Percentiles rank a stretch among this genome's conserved stretches.
These are phyloP conservation scores for Pholiota molesta DNA, from an alignment of 768 basidiomycete genomes.

Conservation along the genomic window DNA sequence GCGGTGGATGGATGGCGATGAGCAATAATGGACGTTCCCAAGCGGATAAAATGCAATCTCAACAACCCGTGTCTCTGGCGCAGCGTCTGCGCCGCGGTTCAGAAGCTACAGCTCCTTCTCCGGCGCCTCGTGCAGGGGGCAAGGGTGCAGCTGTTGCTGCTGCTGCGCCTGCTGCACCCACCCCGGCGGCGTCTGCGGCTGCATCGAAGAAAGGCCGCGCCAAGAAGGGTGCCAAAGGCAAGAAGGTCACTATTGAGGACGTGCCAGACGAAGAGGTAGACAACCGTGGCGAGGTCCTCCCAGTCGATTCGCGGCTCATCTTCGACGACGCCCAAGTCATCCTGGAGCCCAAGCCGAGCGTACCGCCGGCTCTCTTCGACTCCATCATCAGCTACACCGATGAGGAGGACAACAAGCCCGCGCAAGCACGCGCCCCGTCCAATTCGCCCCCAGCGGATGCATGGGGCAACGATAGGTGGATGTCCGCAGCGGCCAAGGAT, in stretches of 20 bases:
- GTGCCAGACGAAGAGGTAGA: constrained; percentile 47
- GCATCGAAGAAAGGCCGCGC: constrained; percentile 28
- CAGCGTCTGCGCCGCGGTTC: constrained; percentile 31
- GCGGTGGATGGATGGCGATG: constrained; percentile 16
- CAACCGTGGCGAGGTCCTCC: constrained; percentile 32
- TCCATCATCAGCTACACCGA: constrained; percentile 38
- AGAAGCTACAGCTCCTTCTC: constrained; percentile 26
- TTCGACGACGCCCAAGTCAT: constrained; percentile 30
- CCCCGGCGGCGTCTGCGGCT: constrained; percentile 19
- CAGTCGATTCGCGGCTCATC: constrained; percentile 36
- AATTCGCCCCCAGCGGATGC: constrained; percentile 29
- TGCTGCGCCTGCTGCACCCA: constrained; percentile 13
- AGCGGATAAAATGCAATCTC: constrained; percentile 12
- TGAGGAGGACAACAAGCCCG: constrained; percentile 26
- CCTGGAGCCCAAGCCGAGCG: constrained; percentile 45
- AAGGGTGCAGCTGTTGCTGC: constrained; percentile 1
- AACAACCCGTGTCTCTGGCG: constrained; percentile 17
- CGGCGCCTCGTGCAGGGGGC: not conserved
- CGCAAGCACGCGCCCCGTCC: constrained; percentile 23
- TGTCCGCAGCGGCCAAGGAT: constrained; percentile 28
- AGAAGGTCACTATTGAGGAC: constrained; percentile 46
- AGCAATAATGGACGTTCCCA: constrained; percentile 5
- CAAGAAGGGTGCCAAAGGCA: constrained; percentile 32
- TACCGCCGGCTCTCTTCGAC: constrained; percentile 38
- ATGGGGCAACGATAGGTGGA: constrained; percentile 29